phyloP scores from a whole-genome alignment of 2,329 filamentous ascomycete genomes.

The Lachnellula cervina region DNA sequence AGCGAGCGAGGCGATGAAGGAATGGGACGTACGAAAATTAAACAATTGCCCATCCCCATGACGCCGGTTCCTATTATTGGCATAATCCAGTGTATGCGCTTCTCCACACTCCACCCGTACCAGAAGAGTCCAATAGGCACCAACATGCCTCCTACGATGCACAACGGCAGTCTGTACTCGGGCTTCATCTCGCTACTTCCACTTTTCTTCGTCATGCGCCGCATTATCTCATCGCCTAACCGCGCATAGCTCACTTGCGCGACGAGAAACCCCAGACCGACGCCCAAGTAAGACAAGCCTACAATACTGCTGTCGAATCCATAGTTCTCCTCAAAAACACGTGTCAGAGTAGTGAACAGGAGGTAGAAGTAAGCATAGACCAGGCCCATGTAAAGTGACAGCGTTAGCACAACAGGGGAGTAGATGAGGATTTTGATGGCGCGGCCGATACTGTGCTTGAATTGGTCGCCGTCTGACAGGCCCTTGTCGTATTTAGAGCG shows the following conservation, averaged over 20 bases:
- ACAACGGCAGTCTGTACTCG: constrained; percentile 39
- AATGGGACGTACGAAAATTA: neutral
- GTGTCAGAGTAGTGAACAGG: constrained; percentile 44
- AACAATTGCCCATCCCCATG: constrained; percentile 34
- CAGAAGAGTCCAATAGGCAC: constrained; percentile 44
- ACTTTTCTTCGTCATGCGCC: constrained; percentile 35
- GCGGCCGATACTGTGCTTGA: constrained; percentile 22
- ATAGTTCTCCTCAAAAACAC: constrained; percentile 42
- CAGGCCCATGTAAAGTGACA: constrained; percentile 44
- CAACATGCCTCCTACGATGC: constrained; percentile 34
- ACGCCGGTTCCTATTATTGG: constrained; percentile 36
- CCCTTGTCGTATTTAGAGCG: constrained; percentile 30
- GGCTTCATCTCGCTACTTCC: constrained; percentile 32
- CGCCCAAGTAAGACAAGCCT: constrained; percentile 38
- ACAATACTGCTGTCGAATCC: constrained; percentile 33
- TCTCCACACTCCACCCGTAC: constrained; percentile 42
- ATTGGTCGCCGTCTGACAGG: neutral
- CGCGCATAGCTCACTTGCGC: constrained; percentile 36
- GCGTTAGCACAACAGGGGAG: constrained; percentile 33
- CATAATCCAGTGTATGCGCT: constrained; percentile 38
- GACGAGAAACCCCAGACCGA: constrained; percentile 35
- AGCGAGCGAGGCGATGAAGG: constrained; percentile 1
- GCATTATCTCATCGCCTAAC: constrained; percentile 38
- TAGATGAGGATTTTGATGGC: constrained; percentile 38
- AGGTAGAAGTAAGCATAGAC: constrained; percentile 48